These are phyloP conservation scores for Holtermanniella nyarrowii DNA, from an alignment of 768 basidiomycete genomes.

Conservation along the genomic window DNA sequence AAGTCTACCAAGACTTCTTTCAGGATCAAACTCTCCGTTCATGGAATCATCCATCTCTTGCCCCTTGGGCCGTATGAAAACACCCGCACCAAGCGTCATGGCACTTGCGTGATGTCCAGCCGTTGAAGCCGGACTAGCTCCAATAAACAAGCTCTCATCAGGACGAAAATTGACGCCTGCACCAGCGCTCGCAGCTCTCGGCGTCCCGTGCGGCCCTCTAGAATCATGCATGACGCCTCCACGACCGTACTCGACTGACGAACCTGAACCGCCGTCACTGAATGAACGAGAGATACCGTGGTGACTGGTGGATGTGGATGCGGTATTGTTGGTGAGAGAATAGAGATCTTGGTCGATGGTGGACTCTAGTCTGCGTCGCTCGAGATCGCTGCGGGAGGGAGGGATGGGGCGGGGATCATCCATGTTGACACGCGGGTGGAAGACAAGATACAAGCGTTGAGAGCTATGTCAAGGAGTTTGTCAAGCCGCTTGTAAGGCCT, in stretches of 20 bases:
- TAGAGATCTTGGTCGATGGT: conserved; percentile 30
- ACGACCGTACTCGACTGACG: neutral
- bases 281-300: conserved; percentile 5
- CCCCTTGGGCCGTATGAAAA: conserved; percentile 48
- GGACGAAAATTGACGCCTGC: neutral
- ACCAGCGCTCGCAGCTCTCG: neutral
- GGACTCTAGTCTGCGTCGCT: conserved; percentile 27
- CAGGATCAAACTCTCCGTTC: conserved; percentile 47
- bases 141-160: conserved; percentile 16
- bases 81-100: conserved; percentile 72
- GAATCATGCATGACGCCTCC: neutral
- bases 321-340: conserved; percentile 17
- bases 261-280: neutral
- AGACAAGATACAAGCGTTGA: too few relatives aligned
- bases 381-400: conserved; percentile 25
- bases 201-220: neutral
- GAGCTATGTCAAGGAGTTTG: too few relatives aligned
- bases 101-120: conserved; percentile 82
- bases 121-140: conserved; percentile 52
- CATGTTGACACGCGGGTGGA: too few relatives aligned
- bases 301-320: conserved; percentile 6
- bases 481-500: too few relatives aligned
- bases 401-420: conserved; percentile 23
- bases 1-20: conserved; percentile 33
- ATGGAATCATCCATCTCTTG: conserved; percentile 50